Evolutionary conservation across 768 basidiomycete genomes (phyloP), one percentile per base, ranked within the genome.

Genomic region (Tulasnella sp.): DNA sequence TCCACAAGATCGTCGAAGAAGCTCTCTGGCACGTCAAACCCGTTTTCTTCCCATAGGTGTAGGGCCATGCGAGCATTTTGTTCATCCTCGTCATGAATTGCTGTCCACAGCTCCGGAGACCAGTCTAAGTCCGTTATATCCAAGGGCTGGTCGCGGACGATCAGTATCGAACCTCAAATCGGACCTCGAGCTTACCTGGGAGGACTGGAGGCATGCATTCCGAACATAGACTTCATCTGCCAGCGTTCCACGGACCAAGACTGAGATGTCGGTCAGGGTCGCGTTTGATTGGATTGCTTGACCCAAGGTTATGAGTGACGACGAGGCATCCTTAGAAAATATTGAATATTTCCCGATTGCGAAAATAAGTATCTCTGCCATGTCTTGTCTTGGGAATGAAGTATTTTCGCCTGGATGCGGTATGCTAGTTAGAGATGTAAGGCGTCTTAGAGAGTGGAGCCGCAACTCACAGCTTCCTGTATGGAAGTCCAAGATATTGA

Each of bases 91-190:
- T 99, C 97, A 79, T 98, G 94, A 73, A 88, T 90, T 4, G 92
- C 92, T 49, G 98, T 86, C 90, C 94, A 93, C 0, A 99, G 82
- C 81, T 93, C 90, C 0, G 92, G 89, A 1, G 92, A 93, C 92
- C 96, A 99, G 78, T 97, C 96, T 45, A 94, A 82, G 69, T 99
- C 97, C 0, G 96, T 98, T 68, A 99, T 82, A 83, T 99, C 97
- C 79, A 99, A 91, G 0, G 96, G 92, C 94, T 98, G 77, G 1
- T 22, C 7, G 74, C 76, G 58, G 73, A 54, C 39, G 45, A 58
- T 42, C 11, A 71, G 3, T 72, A n/a, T 6, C 8, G 19, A 36
- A 39, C 38, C 2, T 77, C 38, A 36, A 71, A 25, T 42, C 17
- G 68, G 9, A 77, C 8, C 29, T 72, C 77, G 25, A 36, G 70